A percentile compares a stretch with the other conserved stretches of the same genome.
Conservation (phyloP, 2,329 filamentous ascomycete species). For the Septoria linicola region DNA sequence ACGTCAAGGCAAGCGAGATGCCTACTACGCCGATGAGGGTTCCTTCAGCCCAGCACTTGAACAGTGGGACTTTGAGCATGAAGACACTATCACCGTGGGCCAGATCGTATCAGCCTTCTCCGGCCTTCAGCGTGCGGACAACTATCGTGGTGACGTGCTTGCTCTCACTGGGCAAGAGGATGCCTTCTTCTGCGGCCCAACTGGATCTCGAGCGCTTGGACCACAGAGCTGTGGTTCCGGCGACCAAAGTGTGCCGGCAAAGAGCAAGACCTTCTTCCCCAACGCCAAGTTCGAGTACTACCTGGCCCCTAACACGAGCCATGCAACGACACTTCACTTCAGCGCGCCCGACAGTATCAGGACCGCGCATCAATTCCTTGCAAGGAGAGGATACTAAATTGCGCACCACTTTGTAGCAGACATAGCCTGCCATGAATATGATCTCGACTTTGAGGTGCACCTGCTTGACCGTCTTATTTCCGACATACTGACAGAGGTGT, state of each 20-base stretch:
- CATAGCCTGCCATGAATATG: too few relatives aligned
- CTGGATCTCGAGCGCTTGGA: slow-evolving; percentile 20
- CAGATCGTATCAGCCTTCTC: slow-evolving; percentile 24
- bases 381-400: slow-evolving; percentile 17
- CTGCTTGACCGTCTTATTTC: too few relatives aligned
- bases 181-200: slow-evolving; percentile 26
- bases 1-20: slow-evolving; percentile 19
- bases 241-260: slow-evolving; percentile 18
- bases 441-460: too few relatives aligned
- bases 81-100: slow-evolving; percentile 25
- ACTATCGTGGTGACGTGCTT: slow-evolving; percentile 19
- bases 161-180: slow-evolving; percentile 23
- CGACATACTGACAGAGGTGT: too few relatives aligned
- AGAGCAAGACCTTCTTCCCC: slow-evolving; percentile 21
- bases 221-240: slow-evolving; percentile 22
- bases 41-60: slow-evolving; percentile 20
- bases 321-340: slow-evolving; percentile 25
- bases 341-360: slow-evolving; percentile 17
- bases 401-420: too few relatives aligned
- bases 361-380: slow-evolving; percentile 23
- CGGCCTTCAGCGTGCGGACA: slow-evolving; percentile 17
- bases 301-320: slow-evolving; percentile 21
- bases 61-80: slow-evolving; percentile 23
- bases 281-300: slow-evolving; percentile 22
- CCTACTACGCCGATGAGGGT: slow-evolving; percentile 22